Evolutionary conservation across 192 early-diverging fungal genomes (phyloP), one percentile per base, ranked within the genome.

Genomic region (Piromyces sp.): DNA sequence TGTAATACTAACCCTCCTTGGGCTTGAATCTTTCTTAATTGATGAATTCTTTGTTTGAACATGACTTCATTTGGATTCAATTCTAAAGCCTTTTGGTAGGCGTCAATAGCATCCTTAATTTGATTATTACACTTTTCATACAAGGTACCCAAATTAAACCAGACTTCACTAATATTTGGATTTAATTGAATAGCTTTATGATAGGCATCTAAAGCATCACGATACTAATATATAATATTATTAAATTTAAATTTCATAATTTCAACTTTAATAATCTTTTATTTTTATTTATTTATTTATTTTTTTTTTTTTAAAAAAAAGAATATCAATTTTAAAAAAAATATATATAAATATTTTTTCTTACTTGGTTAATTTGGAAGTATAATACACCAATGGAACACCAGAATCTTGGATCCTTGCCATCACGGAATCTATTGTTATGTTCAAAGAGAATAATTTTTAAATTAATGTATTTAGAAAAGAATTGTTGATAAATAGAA

Each of bases 51-150:
- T 85, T 96, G 94, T 85, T 95, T 95, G 37, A 96, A 95, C 68
- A 93, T 91, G 9, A 91, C 85, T 83, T 98, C 98, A n/a, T 86
- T 86, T 2, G 95, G 96, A 84, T 99, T 96, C 78, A 97, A 87
- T 85, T 97, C 96, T 26, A 95, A 89, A 30, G 96, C 97, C 28
- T 94, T 92, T 68, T 93, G 91, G 87, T 98, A 99, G 13, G 97
- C 97, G 84, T 99, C 97, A 42, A 99, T 91, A 3, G 97, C 97
- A 84, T 99, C 97, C 82, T 91, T 92, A 78, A 95, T 91, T 86
- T 99, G 97, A 87, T 96, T 96, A 85, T 99, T 97, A 89, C 97
- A 99, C 0, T 94, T 91, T 84, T 99, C 97, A 85, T 99, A 99
- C 0, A 99, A 89, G 0, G 96, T 96, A 4, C 97, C 97, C 19